These are phyloP conservation scores for Penicillium sp. DNA, from an alignment of 2,329 filamentous ascomycete species.

Conservation along the genomic window DNA sequence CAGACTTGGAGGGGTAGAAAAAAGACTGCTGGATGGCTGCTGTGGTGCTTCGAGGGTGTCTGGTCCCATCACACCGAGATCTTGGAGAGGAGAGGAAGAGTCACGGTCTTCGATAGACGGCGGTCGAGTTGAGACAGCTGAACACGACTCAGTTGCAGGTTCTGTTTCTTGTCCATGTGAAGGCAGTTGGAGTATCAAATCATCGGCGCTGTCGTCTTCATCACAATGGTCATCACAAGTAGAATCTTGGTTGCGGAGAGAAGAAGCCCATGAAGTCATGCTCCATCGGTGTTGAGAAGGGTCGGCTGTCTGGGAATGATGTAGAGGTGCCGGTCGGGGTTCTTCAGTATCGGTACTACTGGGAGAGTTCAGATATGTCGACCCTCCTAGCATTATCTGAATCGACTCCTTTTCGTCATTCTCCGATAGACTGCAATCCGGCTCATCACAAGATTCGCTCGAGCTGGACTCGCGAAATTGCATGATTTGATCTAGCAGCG, in stretches of 20 bases:
- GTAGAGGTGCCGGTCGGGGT: conserved; percentile 16
- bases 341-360: conserved; percentile 31
- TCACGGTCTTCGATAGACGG: conserved; percentile 37
- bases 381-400: conserved; percentile 50
- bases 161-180: conserved; percentile 25
- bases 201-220: conserved; percentile 31
- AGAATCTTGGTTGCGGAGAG: conserved; percentile 33
- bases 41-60: conserved; percentile 30
- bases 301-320: conserved; percentile 18
- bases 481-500: conserved; percentile 47
- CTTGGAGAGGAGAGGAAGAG: conserved; percentile 10
- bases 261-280: conserved; percentile 44
- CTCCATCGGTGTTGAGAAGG: conserved; percentile 37
- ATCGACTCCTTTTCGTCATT: conserved; percentile 51
- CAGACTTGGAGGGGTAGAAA: conserved; percentile 48
- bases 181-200: conserved; percentile 25
- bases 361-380: conserved; percentile 37
- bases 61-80: conserved; percentile 39
- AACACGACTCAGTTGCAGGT: conserved; percentile 32
- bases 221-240: conserved; percentile 32
- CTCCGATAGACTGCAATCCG: conserved; percentile 41
- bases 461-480: conserved; percentile 45
- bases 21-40: conserved; percentile 40
- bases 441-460: conserved; percentile 37
- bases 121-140: conserved; percentile 29